A percentile compares a stretch with the other conserved stretches of the same genome.
These are phyloP conservation scores for Wickerhamiella brachini DNA, from an alignment of 805 yeast species.

Conservation along the genomic window DNA sequence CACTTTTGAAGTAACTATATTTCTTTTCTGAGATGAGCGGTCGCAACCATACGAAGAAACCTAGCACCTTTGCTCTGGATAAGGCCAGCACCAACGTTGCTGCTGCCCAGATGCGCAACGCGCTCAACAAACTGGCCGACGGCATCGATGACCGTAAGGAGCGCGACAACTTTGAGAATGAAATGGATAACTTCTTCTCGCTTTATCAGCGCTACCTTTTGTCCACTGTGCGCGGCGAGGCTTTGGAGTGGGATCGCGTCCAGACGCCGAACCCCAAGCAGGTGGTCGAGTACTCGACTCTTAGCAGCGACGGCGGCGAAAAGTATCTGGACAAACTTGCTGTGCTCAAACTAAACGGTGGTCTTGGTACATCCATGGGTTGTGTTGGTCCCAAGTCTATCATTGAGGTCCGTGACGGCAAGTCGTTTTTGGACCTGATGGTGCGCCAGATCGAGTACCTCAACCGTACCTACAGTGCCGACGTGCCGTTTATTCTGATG, in stretches of 20 bases:
- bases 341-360: constrained; percentile 93
- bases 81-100: constrained; percentile 90
- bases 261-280: constrained; percentile 81
- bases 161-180: constrained; percentile 55
- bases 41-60: constrained; percentile 5
- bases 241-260: constrained; percentile 90
- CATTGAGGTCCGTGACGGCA: constrained; percentile 97
- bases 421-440: constrained; percentile 86
- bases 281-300: constrained; percentile 62
- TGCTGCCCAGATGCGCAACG: constrained; percentile 95
- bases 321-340: constrained; percentile 69
- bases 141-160: constrained; percentile 39
- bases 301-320: constrained; percentile 27
- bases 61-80: constrained; percentile 53
- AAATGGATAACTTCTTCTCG: constrained; percentile 89
- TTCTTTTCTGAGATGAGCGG: neutral
- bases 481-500: constrained; percentile 93
- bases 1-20: neutral
- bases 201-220: constrained; percentile 83
- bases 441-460: constrained; percentile 95
- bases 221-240: constrained; percentile 74
- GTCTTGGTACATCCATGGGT: constrained; percentile 98
- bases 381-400: constrained; percentile 98
- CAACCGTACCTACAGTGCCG: constrained; percentile 78
- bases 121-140: constrained; percentile 79